Base-by-base conservation (phyloP, 345 rosid species). In the Stellera chamaejasme region DNA sequence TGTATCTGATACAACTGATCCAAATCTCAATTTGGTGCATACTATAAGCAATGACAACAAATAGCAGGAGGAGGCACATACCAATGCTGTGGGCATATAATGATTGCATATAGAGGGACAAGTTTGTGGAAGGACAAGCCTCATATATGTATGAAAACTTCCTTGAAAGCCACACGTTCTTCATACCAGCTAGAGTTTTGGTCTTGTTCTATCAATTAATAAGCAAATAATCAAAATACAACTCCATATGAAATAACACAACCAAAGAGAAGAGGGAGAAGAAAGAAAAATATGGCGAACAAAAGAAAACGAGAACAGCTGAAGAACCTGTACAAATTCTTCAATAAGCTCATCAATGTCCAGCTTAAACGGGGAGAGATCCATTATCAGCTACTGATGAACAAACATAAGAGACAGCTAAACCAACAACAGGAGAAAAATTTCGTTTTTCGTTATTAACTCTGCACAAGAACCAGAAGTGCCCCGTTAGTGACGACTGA, bases 101-200 rank as follows among this genome's bases (percentile, higher is more conserved):
- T 32, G 96, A 80, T 64, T 84, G 96, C 81, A 81, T 79, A 64
- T 84, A 79, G 58, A 78, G 79, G 27, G 84, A 66, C 67, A 79
- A 60, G 42, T 76, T 77, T 39, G 43, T 44, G 25, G 71, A 70
- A 56, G 83, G 90, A 27, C 67, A 59, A 43, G 88, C 90, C 27
- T 80, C 80, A 53, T 56, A 84, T 25, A 88, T 75, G 66, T 69
- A 77, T 13, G 88, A 69, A 64, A 84, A 82, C 53, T 77, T 88
- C 67, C 73, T 76, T 0, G 80, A 70, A 23, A 69, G 64, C 90
- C 96, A 84, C 12, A 82, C 62, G 15, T 67, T 75, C 82, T 82
- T 88, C 88, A 82, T 75, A 52, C 79, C 87, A 63, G 54, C 69
- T 54, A 82, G 73, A 2, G 69, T 81, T 50, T 62, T 71, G 12